Conservation (phyloP, 2,329 filamentous ascomycete species). For the Fusarium illudens region DNA sequence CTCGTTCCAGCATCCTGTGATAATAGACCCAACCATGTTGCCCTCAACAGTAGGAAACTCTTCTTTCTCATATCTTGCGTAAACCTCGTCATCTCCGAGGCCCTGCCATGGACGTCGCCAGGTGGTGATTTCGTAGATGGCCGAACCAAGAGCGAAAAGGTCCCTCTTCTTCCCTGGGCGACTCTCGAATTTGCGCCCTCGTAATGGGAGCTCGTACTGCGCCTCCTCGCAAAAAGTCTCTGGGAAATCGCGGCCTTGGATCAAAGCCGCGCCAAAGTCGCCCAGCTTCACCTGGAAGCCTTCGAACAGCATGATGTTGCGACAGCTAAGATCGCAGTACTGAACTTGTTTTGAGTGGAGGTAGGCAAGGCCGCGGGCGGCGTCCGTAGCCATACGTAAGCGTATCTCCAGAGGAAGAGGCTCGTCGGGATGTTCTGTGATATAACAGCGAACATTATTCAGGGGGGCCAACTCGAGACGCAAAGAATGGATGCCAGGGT, state of each 20-base stretch:
- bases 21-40: not conserved
- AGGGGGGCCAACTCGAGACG: not conserved
- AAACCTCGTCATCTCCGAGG: not conserved
- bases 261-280: not conserved
- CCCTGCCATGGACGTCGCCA: not conserved
- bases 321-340: not conserved
- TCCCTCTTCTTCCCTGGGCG: not conserved
- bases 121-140: constrained; percentile 1
- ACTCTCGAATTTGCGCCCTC: not conserved
- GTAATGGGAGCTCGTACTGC: not conserved
- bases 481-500: not conserved
- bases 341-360: not conserved
- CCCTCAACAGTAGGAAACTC: not conserved
- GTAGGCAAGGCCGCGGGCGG: not conserved
- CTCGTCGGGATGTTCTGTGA: not conserved
- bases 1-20: not conserved
- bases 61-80: not conserved
- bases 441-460: not conserved
- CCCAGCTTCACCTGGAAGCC: constrained; percentile 2
- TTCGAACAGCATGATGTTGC: constrained; percentile 6
- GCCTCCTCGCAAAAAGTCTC: not conserved
- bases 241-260: not conserved
- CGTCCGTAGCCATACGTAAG: not conserved
- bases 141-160: constrained; percentile 1
- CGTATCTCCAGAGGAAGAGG: not conserved